phyloP scores from a whole-genome alignment of 1,284 basidiomycete species.

The Anthracocystis panici-leucophaei region DNA sequence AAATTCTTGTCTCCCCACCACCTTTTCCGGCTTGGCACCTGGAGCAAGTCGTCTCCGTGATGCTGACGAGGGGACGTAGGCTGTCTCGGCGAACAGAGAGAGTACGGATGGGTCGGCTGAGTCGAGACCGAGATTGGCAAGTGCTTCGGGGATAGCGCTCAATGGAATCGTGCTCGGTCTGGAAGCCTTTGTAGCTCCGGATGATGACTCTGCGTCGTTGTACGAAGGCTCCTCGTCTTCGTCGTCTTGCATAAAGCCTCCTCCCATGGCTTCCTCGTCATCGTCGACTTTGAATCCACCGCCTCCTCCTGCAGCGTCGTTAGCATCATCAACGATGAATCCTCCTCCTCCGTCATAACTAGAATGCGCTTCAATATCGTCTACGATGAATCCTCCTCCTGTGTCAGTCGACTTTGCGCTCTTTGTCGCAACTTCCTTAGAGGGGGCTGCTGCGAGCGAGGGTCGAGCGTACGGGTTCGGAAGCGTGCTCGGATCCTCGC shows the following conservation, averaged over 20 bases:
- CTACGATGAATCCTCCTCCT: slow-evolving; percentile 38
- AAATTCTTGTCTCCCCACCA: slow-evolving; percentile 52
- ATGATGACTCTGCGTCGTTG: slow-evolving; percentile 4
- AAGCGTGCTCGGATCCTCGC: slow-evolving; percentile 43
- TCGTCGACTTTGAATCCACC: slow-evolving; percentile 37
- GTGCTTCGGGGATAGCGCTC: slow-evolving; percentile 49
- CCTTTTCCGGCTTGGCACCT: slow-evolving; percentile 37
- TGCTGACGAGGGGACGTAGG: slow-evolving; percentile 32
- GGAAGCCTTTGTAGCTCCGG: not conserved
- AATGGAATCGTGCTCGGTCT: slow-evolving; percentile 45
- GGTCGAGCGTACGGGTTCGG: slow-evolving; percentile 48
- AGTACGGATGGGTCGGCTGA: slow-evolving; percentile 43
- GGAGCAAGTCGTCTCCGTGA: slow-evolving; percentile 18
- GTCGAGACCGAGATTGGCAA: slow-evolving; percentile 48
- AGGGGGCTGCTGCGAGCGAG: not conserved
- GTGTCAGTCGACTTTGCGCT: not conserved
- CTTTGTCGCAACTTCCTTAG: not conserved
- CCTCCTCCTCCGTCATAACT: slow-evolving; percentile 35
- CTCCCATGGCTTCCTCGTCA: not conserved
- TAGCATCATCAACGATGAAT: slow-evolving; percentile 31
- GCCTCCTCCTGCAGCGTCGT: slow-evolving; percentile 5
- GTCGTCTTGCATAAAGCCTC: slow-evolving; percentile 26
- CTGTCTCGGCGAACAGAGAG: slow-evolving; percentile 44
- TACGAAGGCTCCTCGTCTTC: not conserved
- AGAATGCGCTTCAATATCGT: slow-evolving; percentile 2